Conservation (phyloP, 306 rosid genomes). For the Hippophae tibetana region DNA sequence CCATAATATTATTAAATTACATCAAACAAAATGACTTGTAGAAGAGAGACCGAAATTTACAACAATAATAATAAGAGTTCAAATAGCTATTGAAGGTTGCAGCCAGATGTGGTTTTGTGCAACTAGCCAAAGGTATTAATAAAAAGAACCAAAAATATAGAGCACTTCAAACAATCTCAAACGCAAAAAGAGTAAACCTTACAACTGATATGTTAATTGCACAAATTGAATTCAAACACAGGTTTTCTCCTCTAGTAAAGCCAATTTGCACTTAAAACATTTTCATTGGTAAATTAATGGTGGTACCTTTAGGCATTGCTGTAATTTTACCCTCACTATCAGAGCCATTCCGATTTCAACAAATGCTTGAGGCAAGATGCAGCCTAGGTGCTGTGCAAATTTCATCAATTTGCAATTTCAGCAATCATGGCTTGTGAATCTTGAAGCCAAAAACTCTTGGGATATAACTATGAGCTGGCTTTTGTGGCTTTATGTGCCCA, state of each 20-base stretch:
- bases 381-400: slow-evolving; percentile 14
- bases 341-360: background rate
- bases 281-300: slow-evolving; percentile 23
- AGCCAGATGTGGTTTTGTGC: background rate
- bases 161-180: slow-evolving; percentile 4
- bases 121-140: slow-evolving; percentile 6
- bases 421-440: slow-evolving; percentile 57
- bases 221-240: slow-evolving; percentile 22
- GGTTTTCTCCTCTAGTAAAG: slow-evolving; percentile 17
- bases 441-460: slow-evolving; percentile 86
- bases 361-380: slow-evolving; percentile 12
- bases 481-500: slow-evolving; percentile 73
- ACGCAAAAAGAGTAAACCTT: slow-evolving; percentile 18
- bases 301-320: slow-evolving; percentile 13
- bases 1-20: no score
- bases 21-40: no score
- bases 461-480: slow-evolving; percentile 53
- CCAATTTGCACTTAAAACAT: slow-evolving; percentile 26
- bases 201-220: slow-evolving; percentile 35
- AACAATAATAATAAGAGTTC: no score
- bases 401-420: slow-evolving; percentile 9
- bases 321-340: slow-evolving; percentile 25
- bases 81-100: no score
- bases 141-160: slow-evolving; percentile 7
- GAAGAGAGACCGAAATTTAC: no score